Percentiles rank a stretch among this genome's conserved stretches.
Conservation (phyloP, 1,284 basidiomycete species). For the Heliocybe sulcata region DNA sequence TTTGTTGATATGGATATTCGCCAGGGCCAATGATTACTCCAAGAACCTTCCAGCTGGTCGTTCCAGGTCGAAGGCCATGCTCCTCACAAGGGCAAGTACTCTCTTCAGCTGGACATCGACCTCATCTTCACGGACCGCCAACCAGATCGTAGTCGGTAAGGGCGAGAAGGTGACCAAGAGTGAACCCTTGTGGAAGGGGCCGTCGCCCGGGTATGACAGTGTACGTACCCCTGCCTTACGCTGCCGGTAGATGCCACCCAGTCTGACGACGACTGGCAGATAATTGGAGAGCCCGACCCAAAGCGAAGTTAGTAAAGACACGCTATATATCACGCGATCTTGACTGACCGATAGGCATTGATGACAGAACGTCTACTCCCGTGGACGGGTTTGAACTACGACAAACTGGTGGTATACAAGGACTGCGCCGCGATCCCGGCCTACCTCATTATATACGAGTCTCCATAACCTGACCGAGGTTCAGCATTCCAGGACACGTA, state of each 20-base stretch:
- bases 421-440: constrained; percentile 61
- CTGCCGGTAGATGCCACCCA: background rate
- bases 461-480: constrained; percentile 13
- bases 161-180: constrained; percentile 56
- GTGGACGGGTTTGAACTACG: constrained; percentile 50
- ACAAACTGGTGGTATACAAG: constrained; percentile 57
- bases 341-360: background rate
- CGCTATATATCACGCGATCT: background rate
- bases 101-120: background rate
- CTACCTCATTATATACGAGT: constrained; percentile 50
- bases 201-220: constrained; percentile 56
- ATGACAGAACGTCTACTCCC: background rate
- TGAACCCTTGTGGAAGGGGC: constrained; percentile 38
- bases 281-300: constrained; percentile 45
- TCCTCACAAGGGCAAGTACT: constrained; percentile 30
- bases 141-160: constrained; percentile 63
- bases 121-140: background rate
- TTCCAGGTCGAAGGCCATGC: constrained; percentile 48
- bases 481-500: no score
- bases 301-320: background rate
- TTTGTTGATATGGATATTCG: background rate
- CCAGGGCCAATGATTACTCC: constrained; percentile 57
- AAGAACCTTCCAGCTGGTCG: constrained; percentile 33
- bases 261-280: constrained; percentile 25
- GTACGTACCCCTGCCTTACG: constrained; percentile 24